These are phyloP conservation scores for Penicillium pulvis DNA, from an alignment of 495 filamentous ascomycete genomes.

Conservation along the genomic window DNA sequence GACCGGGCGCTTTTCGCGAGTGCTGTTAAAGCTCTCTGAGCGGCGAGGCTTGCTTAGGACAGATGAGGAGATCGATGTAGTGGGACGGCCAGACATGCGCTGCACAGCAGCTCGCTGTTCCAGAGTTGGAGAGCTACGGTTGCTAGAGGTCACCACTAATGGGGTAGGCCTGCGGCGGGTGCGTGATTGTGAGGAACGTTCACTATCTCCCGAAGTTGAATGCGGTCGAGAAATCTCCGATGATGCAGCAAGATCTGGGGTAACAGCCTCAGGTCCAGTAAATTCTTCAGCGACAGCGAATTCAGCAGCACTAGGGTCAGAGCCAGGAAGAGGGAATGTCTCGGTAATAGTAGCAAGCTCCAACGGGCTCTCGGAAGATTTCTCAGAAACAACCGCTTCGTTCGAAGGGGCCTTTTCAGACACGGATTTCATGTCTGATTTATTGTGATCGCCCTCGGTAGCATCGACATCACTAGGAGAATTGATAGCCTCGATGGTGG, in stretches of 20 bases:
- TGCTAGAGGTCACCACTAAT: conserved; percentile 24
- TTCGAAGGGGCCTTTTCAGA: conserved; percentile 6
- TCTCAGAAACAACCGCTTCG: conserved; percentile 16
- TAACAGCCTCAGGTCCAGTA: neutral
- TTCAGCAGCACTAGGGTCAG: conserved; percentile 1
- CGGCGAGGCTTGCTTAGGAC: conserved; percentile 35
- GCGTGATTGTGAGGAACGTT: conserved; percentile 34
- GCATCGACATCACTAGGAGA: conserved; percentile 21
- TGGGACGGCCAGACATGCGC: conserved; percentile 40
- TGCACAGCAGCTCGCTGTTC: conserved; percentile 54
- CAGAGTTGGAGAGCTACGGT: conserved; percentile 27
- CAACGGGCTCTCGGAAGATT: conserved; percentile 2
- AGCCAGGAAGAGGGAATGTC: neutral
- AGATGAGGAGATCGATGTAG: conserved; percentile 36
- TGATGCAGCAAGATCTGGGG: conserved; percentile 2
- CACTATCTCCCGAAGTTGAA: conserved; percentile 43
- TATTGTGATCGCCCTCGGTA: conserved; percentile 25
- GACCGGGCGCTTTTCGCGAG: conserved; percentile 52
- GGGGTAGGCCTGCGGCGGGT: conserved; percentile 31
- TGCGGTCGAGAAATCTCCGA: conserved; percentile 20
- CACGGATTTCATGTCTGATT: conserved; percentile 18
- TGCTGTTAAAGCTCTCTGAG: conserved; percentile 49
- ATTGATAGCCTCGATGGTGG: conserved; percentile 29
- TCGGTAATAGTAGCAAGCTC: neutral
- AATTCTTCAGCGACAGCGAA: conserved; percentile 1